A percentile compares a stretch with the other conserved stretches of the same genome.
These are phyloP conservation scores for Phaffia tasmanica DNA, from an alignment of 768 basidiomycete species.

Conservation along the genomic window DNA sequence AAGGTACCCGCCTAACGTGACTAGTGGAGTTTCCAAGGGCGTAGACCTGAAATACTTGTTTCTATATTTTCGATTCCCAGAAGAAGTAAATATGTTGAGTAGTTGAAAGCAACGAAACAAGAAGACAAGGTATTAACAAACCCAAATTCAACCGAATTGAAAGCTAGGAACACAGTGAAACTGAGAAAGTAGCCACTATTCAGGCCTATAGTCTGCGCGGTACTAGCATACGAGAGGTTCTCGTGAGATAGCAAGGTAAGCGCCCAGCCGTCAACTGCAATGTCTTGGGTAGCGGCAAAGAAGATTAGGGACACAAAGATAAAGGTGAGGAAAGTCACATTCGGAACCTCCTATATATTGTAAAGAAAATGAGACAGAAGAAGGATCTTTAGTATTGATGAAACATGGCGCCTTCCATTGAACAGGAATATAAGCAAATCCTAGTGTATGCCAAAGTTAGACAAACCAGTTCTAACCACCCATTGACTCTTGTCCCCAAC, in stretches of 20 bases:
- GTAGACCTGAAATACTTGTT: constrained; percentile 43
- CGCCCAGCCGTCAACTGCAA: constrained; percentile 77
- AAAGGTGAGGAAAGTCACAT: constrained; percentile 64
- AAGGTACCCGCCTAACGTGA: constrained; percentile 63
- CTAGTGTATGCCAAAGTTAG: not conserved
- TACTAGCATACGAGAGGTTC: constrained; percentile 90
- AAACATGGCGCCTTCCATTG: constrained; percentile 47
- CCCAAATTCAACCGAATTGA: constrained; percentile 90
- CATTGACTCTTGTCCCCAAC: constrained; percentile 35
- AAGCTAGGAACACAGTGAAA: constrained; percentile 92
- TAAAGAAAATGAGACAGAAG: constrained; percentile 11
- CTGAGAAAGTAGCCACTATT: constrained; percentile 92
- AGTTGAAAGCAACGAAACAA: not conserved
- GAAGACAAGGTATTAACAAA: constrained; percentile 35
- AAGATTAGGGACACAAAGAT: constrained; percentile 82
- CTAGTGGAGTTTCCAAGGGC: constrained; percentile 39
- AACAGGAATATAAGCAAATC: too few relatives aligned
- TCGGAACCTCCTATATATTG: constrained; percentile 57
- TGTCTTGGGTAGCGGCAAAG: constrained; percentile 97
- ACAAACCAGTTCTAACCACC: constrained; percentile 23
- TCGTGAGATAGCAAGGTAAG: constrained; percentile 65
- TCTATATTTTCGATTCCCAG: constrained; percentile 40
- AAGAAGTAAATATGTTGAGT: constrained; percentile 35
- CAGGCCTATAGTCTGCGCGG: constrained; percentile 93
- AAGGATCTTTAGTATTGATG: constrained; percentile 36